Evolutionary conservation across 768 basidiomycete genomes (phyloP).

Genomic region (Cystofilobasidium macerans): DNA sequence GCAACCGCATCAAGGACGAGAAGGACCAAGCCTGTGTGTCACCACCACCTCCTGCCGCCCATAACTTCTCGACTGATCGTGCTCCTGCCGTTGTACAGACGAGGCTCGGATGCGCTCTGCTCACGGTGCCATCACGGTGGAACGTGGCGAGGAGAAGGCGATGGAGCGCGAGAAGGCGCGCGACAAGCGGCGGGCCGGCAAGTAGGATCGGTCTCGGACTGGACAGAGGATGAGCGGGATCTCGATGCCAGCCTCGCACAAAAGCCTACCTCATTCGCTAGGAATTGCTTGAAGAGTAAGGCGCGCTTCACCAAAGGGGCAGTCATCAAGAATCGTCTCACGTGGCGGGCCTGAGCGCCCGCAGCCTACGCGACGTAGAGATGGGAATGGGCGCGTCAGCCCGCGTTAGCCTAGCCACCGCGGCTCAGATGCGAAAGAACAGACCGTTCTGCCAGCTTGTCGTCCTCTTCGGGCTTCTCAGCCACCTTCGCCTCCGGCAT

Average conservation of each 20-base stretch:
- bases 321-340: neutral
- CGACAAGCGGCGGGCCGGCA: constrained; percentile 65
- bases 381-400: neutral
- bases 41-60: neutral
- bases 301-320: too few species aligned
- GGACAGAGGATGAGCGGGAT: too few species aligned
- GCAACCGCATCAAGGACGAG: constrained; percentile 69
- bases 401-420: too few species aligned
- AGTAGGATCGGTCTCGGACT: too few species aligned
- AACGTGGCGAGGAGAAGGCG: constrained; percentile 88
- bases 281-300: too few species aligned
- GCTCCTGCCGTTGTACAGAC: constrained; percentile 36
- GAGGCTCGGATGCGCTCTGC: constrained; percentile 43
- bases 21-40: constrained; percentile 55
- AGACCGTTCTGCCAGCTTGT: constrained; percentile 63
- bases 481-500: constrained; percentile 60
- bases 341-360: constrained; percentile 24
- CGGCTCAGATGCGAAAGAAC: neutral
- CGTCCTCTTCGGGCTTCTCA: constrained; percentile 41
- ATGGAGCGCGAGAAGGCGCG: constrained; percentile 71
- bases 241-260: too few species aligned
- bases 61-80: neutral
- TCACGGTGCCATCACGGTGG: constrained; percentile 50
- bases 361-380: constrained; percentile 14
- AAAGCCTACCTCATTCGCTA: too few species aligned